A percentile compares a stretch with the other conserved stretches of the same genome.
These are phyloP conservation scores for Sphaerobolus stellatus DNA, from an alignment of 1,284 basidiomycete species.

Conservation along the genomic window DNA sequence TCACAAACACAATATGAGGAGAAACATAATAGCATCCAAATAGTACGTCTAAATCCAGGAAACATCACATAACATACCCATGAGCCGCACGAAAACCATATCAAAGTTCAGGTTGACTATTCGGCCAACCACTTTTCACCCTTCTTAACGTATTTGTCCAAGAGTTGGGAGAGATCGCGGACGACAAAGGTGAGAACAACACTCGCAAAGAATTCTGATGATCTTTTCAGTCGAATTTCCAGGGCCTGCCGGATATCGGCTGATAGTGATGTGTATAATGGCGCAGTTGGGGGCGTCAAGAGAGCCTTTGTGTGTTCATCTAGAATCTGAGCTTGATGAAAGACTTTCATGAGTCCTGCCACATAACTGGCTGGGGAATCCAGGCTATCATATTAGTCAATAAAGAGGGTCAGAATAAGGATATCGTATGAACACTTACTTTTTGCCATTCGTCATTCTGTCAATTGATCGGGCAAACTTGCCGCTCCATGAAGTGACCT, in stretches of 20 bases:
- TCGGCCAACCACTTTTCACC: slow-evolving; percentile 87
- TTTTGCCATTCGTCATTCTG: slow-evolving; percentile 88
- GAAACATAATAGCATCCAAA: slow-evolving; percentile 2
- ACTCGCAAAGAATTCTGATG: slow-evolving; percentile 88
- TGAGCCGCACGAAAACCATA: no score
- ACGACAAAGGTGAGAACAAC: slow-evolving; percentile 92
- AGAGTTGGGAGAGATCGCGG: slow-evolving; percentile 75
- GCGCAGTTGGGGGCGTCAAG: slow-evolving; percentile 59
- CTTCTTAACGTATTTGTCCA: slow-evolving; percentile 92
- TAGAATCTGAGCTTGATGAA: slow-evolving; percentile 74
- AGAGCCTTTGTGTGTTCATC: slow-evolving; percentile 86
- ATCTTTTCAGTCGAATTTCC: slow-evolving; percentile 74
- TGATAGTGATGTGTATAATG: slow-evolving; percentile 70
- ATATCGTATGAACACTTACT: slow-evolving; percentile 53
- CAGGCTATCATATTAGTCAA: slow-evolving; percentile 47
- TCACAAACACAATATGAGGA: background rate
- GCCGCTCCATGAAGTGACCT: slow-evolving; percentile 72
- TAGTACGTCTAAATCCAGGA: slow-evolving; percentile 5
- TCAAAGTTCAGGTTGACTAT: no score
- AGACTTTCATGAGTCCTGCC: slow-evolving; percentile 73
- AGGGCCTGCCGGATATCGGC: slow-evolving; percentile 60
- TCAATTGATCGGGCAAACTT: slow-evolving; percentile 84
- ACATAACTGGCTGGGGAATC: slow-evolving; percentile 89
- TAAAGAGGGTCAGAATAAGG: slow-evolving; percentile 13
- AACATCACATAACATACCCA: slow-evolving; percentile 12